Evolutionary conservation across 352 stramenopile genomes (phyloP).

Genomic region (Phytophthora ramorum): DNA sequence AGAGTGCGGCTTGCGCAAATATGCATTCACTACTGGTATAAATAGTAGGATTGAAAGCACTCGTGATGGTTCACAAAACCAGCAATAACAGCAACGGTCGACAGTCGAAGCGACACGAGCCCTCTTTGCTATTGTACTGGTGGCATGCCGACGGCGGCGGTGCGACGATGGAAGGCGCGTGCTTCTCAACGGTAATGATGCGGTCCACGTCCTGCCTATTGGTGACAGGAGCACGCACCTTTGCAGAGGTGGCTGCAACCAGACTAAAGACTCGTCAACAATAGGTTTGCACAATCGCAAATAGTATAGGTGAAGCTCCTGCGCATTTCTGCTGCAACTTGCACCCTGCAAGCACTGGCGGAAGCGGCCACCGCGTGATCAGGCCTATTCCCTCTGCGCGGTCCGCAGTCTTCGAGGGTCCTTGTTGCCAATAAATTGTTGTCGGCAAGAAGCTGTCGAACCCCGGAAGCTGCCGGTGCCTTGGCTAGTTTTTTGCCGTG

Average conservation of each 20-base stretch:
- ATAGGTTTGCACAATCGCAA: neutral
- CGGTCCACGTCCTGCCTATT: neutral
- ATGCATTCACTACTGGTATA: neutral
- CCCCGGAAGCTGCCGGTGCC: neutral
- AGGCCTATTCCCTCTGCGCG: conserved; percentile 5
- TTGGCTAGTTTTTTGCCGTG: conserved; percentile 21
- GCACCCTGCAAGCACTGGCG: neutral
- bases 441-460: neutral
- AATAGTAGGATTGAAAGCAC: no score
- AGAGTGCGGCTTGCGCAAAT: neutral
- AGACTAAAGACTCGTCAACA: neutral
- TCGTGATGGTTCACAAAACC: no score
- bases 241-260: no score
- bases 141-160: neutral
- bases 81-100: no score
- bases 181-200: neutral
- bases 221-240: neutral
- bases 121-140: neutral
- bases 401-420: neutral
- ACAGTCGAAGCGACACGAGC: conserved; percentile 1
- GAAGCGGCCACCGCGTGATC: neutral
- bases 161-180: no score
- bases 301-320: neutral
- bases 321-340: conserved; percentile 5
- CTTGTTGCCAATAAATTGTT: neutral